phyloP scores from a whole-genome alignment of 305 asterid species.

The Fraxinus dipetala region DNA sequence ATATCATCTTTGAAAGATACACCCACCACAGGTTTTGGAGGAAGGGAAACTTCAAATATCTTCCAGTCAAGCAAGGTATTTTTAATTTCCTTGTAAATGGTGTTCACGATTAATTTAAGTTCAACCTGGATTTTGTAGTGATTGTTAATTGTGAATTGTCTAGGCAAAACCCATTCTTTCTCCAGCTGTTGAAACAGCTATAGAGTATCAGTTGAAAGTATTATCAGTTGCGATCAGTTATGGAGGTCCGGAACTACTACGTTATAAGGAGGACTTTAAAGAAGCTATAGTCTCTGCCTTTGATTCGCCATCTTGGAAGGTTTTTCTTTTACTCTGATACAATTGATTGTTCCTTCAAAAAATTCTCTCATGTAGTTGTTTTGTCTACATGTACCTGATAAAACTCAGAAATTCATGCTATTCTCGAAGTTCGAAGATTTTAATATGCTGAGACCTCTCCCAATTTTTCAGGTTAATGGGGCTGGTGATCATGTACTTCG shows the following conservation, averaged over 20 bases:
- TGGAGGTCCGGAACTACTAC: constrained; percentile 86
- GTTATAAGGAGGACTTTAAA: constrained; percentile 69
- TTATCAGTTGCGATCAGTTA: constrained; percentile 89
- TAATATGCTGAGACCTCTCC: constrained; percentile 15
- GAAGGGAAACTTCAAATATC: constrained; percentile 44
- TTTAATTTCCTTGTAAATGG: constrained; percentile 25
- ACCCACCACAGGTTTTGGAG: constrained; percentile 81
- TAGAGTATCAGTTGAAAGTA: constrained; percentile 90
- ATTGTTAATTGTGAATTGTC: constrained; percentile 29
- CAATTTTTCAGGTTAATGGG: constrained; percentile 82
- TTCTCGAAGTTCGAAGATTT: constrained; percentile 21
- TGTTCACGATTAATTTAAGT: constrained; percentile 19
- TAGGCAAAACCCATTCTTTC: constrained; percentile 77
- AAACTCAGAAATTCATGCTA: constrained; percentile 6
- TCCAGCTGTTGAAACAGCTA: constrained; percentile 87
- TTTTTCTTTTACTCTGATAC: constrained; percentile 32
- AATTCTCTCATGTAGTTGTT: constrained; percentile 13
- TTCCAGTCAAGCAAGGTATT: constrained; percentile 68
- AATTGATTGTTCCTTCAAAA: constrained; percentile 20
- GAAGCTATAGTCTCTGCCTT: constrained; percentile 82
- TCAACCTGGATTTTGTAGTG: constrained; percentile 22
- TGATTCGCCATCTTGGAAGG: constrained; percentile 99
- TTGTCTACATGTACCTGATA: constrained; percentile 1
- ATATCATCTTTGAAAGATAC: constrained; percentile 70
- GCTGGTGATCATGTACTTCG: constrained; percentile 97